A percentile compares a stretch with the other conserved stretches of the same genome.
These are phyloP conservation scores for Kwoniella botswanensis DNA, from an alignment of 768 basidiomycete genomes.

Conservation along the genomic window DNA sequence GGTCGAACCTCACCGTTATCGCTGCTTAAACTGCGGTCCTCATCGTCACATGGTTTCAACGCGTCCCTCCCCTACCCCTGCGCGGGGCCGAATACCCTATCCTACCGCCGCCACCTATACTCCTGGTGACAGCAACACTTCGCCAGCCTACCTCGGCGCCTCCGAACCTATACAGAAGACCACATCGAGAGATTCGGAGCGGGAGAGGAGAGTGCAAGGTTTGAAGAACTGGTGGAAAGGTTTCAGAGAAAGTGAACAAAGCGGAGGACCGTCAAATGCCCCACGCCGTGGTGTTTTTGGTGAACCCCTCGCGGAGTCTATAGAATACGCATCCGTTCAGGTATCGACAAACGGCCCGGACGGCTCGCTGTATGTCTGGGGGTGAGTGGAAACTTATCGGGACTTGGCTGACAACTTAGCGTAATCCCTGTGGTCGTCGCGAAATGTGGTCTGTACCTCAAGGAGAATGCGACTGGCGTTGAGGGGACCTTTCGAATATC, in stretches of 20 bases:
- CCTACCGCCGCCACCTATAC: conserved; percentile 45
- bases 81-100: conserved; percentile 44
- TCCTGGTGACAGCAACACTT: conserved; percentile 41
- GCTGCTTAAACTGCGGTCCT: neutral
- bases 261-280: neutral
- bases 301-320: conserved; percentile 78
- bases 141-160: conserved; percentile 31
- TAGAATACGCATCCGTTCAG: conserved; percentile 87
- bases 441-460: conserved; percentile 93
- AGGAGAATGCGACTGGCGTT: conserved; percentile 92
- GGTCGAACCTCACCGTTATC: neutral
- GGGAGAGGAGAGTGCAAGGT: conserved; percentile 37
- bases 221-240: conserved; percentile 55
- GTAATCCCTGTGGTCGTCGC: conserved; percentile 97
- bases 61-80: conserved; percentile 42
- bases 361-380: conserved; percentile 54
- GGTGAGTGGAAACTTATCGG: conserved; percentile 42
- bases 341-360: conserved; percentile 82
- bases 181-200: conserved; percentile 34
- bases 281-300: conserved; percentile 70
- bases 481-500: conserved; percentile 93
- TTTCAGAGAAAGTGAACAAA: conserved; percentile 24
- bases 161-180: conserved; percentile 36
- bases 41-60: conserved; percentile 43
- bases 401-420: conserved; percentile 53